Base-by-base conservation (phyloP, 2,329 filamentous ascomycete species). In the Monilinia polystroma region DNA sequence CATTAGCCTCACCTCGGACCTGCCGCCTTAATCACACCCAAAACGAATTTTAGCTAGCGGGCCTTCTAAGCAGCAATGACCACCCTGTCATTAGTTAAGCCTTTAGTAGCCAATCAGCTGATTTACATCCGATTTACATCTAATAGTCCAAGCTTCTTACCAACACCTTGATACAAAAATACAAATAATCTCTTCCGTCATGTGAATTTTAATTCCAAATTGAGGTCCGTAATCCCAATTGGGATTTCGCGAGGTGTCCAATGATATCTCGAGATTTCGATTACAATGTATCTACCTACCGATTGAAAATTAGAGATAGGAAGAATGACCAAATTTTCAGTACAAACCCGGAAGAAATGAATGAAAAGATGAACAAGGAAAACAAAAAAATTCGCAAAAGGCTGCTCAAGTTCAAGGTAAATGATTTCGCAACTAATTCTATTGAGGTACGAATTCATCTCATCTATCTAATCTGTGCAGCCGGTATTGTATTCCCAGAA, bases 1-100 rank as follows among this genome's bases (percentile, higher is more conserved):
- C 63, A 38, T 26, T 58, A 58, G 63, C 52, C 49, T 43, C 60
- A 43, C n/a, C 20, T 43, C 49, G 59, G 43, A 63, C 49, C 49
- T 63, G 57, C 43, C 47, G 49, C 59, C 45, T 41, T 54, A 38
- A 38, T 26, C 49, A 63, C 59, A 54, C 23, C 45, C 43, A 14
- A 41, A 11, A 11, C 2, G 38, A 41, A 62, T 52, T 11, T 5
- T 26, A 14, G n/a, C 49, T 14, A 26, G 49, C 23, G n/a, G 10
- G n/a, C 47, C 45, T 63, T 55, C 51, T 43, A 63, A 63, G 52
- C 23, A 53, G 49, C 35, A 45, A 45, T 55, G 60, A 45, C 45
- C 58, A 51, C 26, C 45, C 20, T 38, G 23, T 45, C 45, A 58
- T 57, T 11, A 14, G n/a, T 49, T 49, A 59, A 14, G n/a, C 45